Percentiles rank a stretch among this genome's conserved stretches.
Conservation (phyloP, 1,139 yeast genomes). For the Kodamaea derodonti region DNA sequence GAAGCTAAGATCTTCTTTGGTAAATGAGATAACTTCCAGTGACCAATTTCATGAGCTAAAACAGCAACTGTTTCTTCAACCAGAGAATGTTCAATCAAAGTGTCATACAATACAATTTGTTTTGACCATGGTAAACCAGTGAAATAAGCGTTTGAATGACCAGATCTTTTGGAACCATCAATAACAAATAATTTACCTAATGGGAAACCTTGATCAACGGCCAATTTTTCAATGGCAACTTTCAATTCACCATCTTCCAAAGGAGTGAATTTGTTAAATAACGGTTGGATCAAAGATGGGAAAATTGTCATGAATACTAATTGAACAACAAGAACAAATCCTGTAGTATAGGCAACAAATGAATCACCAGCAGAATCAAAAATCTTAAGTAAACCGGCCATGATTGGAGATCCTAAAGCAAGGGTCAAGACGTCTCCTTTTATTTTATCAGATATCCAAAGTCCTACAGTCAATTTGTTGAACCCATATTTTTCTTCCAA, state of each 20-base stretch:
- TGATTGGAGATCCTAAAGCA: constrained; percentile 66
- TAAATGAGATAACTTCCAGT: constrained; percentile 89
- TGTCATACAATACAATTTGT: constrained; percentile 89
- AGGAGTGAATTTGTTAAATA: constrained; percentile 88
- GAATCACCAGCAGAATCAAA: constrained; percentile 74
- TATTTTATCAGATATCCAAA: constrained; percentile 70
- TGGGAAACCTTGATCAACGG: constrained; percentile 76
- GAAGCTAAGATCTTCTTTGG: constrained; percentile 62
- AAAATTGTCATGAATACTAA: constrained; percentile 66
- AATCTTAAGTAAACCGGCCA: constrained; percentile 75
- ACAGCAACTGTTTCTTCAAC: constrained; percentile 87
- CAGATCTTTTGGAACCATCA: constrained; percentile 93
- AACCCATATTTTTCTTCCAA: constrained; percentile 91
- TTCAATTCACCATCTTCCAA: constrained; percentile 88
- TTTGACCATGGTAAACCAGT: constrained; percentile 96
- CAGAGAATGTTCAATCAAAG: constrained; percentile 76
- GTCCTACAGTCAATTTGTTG: constrained; percentile 70
- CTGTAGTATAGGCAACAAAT: constrained; percentile 76
- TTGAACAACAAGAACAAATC: constrained; percentile 67
- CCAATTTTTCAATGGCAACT: constrained; percentile 74
- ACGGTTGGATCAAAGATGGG: constrained; percentile 85
- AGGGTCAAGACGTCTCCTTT: constrained; percentile 55
- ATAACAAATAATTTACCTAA: constrained; percentile 77
- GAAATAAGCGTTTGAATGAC: constrained; percentile 95
- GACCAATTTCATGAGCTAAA: constrained; percentile 95